Evolutionary conservation across 345 rosid genomes (phyloP).

Genomic region (Draba incana): DNA sequence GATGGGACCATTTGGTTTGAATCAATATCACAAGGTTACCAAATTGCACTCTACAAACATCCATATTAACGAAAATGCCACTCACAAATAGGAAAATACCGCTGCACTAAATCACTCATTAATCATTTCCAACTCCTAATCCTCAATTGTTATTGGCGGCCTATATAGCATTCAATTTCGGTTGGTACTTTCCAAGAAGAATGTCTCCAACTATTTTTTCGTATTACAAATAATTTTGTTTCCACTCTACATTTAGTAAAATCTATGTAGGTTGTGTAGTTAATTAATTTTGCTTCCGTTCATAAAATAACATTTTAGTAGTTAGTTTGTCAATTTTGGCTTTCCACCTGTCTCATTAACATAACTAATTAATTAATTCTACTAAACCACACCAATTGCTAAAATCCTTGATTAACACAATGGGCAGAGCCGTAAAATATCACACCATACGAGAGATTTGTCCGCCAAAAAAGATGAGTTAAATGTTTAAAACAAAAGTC

Average conservation of each 20-base stretch:
- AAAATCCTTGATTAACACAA: constrained; percentile 6
- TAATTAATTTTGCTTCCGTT: no score
- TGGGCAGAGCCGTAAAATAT: constrained; percentile 30
- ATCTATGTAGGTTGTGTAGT: background rate
- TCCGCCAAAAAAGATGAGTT: constrained; percentile 40
- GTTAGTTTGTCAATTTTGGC: constrained; percentile 16
- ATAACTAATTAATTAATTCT: background rate
- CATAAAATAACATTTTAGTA: background rate
- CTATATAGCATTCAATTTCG: constrained; percentile 8
- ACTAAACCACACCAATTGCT: background rate
- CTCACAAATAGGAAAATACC: background rate
- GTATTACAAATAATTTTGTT: background rate
- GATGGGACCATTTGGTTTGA: constrained; percentile 32
- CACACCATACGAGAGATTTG: constrained; percentile 1
- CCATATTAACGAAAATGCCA: constrained; percentile 29
- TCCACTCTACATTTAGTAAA: background rate
- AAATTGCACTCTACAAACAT: constrained; percentile 1
- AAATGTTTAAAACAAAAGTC: constrained; percentile 31
- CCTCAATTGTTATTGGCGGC: constrained; percentile 23
- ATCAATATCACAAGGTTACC: background rate
- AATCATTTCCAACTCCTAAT: background rate
- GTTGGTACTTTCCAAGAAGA: constrained; percentile 28
- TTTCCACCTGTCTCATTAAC: constrained; percentile 1
- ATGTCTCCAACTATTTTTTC: constrained; percentile 9
- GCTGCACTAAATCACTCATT: constrained; percentile 13